Conservation (phyloP, 768 basidiomycete genomes). For the Kwoniella botswanensis region DNA sequence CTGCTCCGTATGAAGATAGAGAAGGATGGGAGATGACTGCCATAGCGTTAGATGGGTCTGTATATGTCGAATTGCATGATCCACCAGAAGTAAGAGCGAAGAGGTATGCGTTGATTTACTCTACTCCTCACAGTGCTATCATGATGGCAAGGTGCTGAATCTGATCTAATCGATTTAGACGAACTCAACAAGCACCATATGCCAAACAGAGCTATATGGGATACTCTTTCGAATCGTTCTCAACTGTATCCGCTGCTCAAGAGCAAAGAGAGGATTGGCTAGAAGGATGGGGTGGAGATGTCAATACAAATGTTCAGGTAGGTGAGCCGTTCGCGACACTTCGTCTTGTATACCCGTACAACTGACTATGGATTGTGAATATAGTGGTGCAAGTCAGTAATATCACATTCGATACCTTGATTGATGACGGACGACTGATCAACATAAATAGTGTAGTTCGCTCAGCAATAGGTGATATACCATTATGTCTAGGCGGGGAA, state of each 20-base stretch:
- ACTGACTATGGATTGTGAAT: neutral
- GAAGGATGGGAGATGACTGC: conserved; percentile 58
- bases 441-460: conserved; percentile 46
- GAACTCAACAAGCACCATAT: conserved; percentile 42
- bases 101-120: conserved; percentile 27
- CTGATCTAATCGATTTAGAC: conserved; percentile 14
- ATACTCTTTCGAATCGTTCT: conserved; percentile 57
- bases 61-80: conserved; percentile 57
- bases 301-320: conserved; percentile 58
- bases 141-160: neutral
- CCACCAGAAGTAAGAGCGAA: conserved; percentile 36
- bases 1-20: conserved; percentile 54
- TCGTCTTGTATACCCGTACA: neutral
- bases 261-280: conserved; percentile 20
- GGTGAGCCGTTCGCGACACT: conserved; percentile 17
- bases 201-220: conserved; percentile 53
- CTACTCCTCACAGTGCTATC: neutral
- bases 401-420: neutral
- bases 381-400: conserved; percentile 56
- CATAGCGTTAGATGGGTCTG: conserved; percentile 49
- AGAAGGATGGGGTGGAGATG: conserved; percentile 54
- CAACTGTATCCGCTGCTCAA: conserved; percentile 33
- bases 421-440: neutral
- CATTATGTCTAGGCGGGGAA: conserved; percentile 57
- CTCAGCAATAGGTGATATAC: conserved; percentile 52